Percentiles rank a stretch among this genome's conserved stretches.
phyloP scores from a whole-genome alignment of 257 asterid genomes.

The Misopates orontium region DNA sequence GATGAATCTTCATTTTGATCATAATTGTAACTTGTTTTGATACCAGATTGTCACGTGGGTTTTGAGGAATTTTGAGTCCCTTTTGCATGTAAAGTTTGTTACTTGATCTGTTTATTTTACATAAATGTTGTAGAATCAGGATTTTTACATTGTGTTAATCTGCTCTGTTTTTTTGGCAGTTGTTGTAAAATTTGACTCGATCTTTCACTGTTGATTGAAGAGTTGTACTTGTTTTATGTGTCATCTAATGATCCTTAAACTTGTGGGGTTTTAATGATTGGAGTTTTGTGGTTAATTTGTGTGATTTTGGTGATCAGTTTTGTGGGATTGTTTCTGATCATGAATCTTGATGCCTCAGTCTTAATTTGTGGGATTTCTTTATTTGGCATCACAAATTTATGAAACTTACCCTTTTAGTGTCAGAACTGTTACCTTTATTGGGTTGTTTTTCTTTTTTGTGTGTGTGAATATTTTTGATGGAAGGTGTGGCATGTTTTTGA shows the following conservation, averaged over 20 bases:
- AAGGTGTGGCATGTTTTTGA: too few relatives aligned
- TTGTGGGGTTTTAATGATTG: constrained; percentile 36
- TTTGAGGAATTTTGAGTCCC: constrained; percentile 44
- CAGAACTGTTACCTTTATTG: neutral
- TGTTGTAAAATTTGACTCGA: constrained; percentile 33
- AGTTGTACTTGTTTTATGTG: constrained; percentile 28
- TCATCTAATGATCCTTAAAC: constrained; percentile 21
- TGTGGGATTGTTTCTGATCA: constrained; percentile 11
- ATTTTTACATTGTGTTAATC: constrained; percentile 23
- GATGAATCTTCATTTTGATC: constrained; percentile 32
- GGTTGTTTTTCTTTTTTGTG: constrained; percentile 33
- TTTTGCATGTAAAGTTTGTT: constrained; percentile 40
- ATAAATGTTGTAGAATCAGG: constrained; percentile 33
- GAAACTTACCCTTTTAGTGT: constrained; percentile 24
- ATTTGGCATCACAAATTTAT: constrained; percentile 7
- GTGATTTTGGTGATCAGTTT: constrained; percentile 34
- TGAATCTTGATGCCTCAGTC: constrained; percentile 1
- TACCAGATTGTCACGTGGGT: constrained; percentile 35
- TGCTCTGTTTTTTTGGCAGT: constrained; percentile 28
- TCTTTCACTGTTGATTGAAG: constrained; percentile 17
- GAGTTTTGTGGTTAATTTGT: constrained; percentile 43
- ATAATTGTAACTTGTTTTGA: constrained; percentile 25
- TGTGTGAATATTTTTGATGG: constrained; percentile 47
- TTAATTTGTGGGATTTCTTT: too few relatives aligned
- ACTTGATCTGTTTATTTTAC: constrained; percentile 10